Conservation (phyloP, 2,329 filamentous ascomycete genomes). For the Pseudopyricularia cyperi region DNA sequence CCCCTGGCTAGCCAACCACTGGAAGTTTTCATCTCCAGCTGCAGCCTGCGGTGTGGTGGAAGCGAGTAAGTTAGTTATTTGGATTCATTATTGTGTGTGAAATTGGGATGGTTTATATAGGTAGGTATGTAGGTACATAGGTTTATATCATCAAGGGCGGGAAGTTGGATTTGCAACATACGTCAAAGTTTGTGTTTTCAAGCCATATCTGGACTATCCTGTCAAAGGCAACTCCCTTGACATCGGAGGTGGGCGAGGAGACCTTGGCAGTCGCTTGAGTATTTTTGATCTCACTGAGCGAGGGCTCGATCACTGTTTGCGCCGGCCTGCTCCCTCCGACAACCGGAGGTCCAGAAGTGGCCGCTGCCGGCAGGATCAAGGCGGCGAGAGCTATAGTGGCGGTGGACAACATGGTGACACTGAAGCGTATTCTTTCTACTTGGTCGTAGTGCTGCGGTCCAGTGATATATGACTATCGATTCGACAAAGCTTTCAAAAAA, state of each 20-base stretch:
- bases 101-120: too few species aligned
- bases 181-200: conserved; percentile 29
- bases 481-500: too few species aligned
- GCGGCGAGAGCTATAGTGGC: background rate
- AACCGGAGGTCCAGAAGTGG: background rate
- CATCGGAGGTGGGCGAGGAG: conserved; percentile 27
- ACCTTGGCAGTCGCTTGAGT: conserved; percentile 30
- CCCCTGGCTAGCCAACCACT: conserved; percentile 4
- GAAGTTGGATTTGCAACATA: too few species aligned
- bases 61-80: background rate
- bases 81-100: background rate
- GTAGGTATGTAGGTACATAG: background rate
- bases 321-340: background rate
- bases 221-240: conserved; percentile 43
- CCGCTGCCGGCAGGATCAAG: background rate
- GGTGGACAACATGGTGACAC: background rate
- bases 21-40: conserved; percentile 2
- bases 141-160: background rate
- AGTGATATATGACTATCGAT: too few species aligned
- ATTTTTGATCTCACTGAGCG: conserved; percentile 18
- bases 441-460: background rate
- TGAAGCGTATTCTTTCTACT: background rate
- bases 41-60: background rate
- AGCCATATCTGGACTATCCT: conserved; percentile 50
- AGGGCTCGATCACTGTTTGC: background rate